Evolutionary conservation across 192 early-diverging fungal genomes (phyloP).

Genomic region (Coemansia sp.): DNA sequence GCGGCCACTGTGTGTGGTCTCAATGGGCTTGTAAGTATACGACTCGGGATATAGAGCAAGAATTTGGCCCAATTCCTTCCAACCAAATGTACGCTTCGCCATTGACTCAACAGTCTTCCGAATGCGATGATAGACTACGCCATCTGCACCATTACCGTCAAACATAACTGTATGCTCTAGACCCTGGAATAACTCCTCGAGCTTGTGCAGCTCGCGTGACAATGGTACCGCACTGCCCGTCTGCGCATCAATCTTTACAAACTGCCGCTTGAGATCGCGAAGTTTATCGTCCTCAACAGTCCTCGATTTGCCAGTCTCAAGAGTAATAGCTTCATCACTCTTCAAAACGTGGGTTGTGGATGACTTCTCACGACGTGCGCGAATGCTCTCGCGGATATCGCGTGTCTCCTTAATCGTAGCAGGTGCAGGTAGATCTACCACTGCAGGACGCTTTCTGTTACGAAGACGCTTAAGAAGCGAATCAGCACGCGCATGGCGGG

Average conservation of each 20-base stretch:
- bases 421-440: background rate
- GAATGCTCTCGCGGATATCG: slow-evolving; percentile 33
- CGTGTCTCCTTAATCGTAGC: slow-evolving; percentile 31
- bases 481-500: slow-evolving; percentile 14
- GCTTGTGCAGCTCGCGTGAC: slow-evolving; percentile 27
- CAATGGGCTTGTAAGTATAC: slow-evolving; percentile 36
- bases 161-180: slow-evolving; percentile 52
- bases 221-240: slow-evolving; percentile 5
- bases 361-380: slow-evolving; percentile 14
- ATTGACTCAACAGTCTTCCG: slow-evolving; percentile 57
- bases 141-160: slow-evolving; percentile 8
- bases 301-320: background rate
- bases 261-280: slow-evolving; percentile 42
- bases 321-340: slow-evolving; percentile 1
- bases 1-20: slow-evolving; percentile 22
- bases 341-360: background rate
- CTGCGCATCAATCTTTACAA: slow-evolving; percentile 20
- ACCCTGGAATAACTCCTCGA: slow-evolving; percentile 46
- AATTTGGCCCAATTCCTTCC: slow-evolving; percentile 57
- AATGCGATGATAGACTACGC: slow-evolving; percentile 53
- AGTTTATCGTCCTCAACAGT: slow-evolving; percentile 15
- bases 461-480: slow-evolving; percentile 31
- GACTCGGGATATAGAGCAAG: slow-evolving; percentile 54
- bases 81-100: slow-evolving; percentile 55
- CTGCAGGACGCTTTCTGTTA: slow-evolving; percentile 16